phyloP scores from a whole-genome alignment of 345 rosid genomes.

The Eucalyptus cloeziana region DNA sequence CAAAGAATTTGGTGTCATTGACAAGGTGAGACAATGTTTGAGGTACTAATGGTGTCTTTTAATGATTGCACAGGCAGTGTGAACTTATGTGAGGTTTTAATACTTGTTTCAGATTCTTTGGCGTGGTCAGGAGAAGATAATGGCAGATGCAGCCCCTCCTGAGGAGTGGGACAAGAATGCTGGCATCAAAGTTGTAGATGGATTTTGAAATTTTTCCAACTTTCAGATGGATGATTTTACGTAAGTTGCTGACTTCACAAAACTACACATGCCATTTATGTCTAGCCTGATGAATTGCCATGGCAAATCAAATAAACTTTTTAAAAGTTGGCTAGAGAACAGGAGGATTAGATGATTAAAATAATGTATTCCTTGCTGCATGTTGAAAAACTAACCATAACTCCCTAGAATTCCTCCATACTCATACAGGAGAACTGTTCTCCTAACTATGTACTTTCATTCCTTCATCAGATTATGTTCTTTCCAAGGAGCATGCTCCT shows the following conservation, averaged over 20 bases:
- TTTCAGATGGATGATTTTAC: background rate
- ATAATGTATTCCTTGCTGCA: background rate
- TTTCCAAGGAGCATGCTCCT: no score
- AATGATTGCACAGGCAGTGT: background rate
- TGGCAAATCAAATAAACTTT: background rate
- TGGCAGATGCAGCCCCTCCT: slow-evolving; percentile 50
- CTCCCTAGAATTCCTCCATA: background rate
- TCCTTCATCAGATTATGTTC: background rate
- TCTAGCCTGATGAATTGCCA: background rate
- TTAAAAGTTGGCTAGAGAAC: background rate
- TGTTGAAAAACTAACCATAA: background rate
- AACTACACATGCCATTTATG: background rate
- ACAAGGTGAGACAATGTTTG: slow-evolving; percentile 32
- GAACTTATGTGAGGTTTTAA: background rate
- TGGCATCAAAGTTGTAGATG: slow-evolving; percentile 35
- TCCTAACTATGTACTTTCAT: background rate
- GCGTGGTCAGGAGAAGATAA: slow-evolving; percentile 69
- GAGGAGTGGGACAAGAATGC: slow-evolving; percentile 68
- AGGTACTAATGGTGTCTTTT: background rate
- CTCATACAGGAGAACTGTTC: background rate
- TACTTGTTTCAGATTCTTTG: slow-evolving; percentile 45
- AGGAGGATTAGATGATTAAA: background rate
- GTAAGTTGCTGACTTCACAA: background rate
- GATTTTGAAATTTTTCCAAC: background rate
- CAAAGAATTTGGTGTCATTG: slow-evolving; percentile 81